Evolutionary conservation across 768 basidiomycete genomes (phyloP).

Genomic region (Rhizopogon vesiculosus): DNA sequence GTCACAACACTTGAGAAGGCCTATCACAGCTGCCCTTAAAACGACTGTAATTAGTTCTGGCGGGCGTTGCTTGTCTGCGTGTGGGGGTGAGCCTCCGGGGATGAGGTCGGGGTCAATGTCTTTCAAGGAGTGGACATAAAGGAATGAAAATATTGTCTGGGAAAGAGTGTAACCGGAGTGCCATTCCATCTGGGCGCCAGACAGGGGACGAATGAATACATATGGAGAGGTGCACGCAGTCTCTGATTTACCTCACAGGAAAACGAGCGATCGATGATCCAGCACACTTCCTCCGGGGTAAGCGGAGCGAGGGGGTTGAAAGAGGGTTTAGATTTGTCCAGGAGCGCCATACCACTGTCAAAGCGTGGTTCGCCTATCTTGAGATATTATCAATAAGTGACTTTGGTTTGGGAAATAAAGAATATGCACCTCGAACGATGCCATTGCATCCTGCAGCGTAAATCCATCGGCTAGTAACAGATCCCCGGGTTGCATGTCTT

Average conservation of each 20-base stretch:
- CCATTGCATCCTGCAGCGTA: slow-evolving; percentile 87
- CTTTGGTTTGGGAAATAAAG: neutral
- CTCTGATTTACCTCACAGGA: slow-evolving; percentile 65
- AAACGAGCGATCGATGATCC: slow-evolving; percentile 77
- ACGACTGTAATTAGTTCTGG: slow-evolving; percentile 63
- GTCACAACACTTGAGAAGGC: slow-evolving; percentile 77
- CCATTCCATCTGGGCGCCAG: slow-evolving; percentile 69
- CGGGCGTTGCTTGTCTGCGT: slow-evolving; percentile 44
- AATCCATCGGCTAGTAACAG: slow-evolving; percentile 68
- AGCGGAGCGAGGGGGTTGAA: slow-evolving; percentile 66
- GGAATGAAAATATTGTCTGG: slow-evolving; percentile 78
- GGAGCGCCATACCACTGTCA: slow-evolving; percentile 67
- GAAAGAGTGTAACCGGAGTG: slow-evolving; percentile 81
- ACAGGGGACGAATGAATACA: slow-evolving; percentile 11
- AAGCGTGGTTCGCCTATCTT: slow-evolving; percentile 90
- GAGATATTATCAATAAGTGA: neutral
- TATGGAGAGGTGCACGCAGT: slow-evolving; percentile 3
- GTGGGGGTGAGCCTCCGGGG: slow-evolving; percentile 14
- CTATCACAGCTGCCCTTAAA: slow-evolving; percentile 61
- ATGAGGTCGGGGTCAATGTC: slow-evolving; percentile 57
- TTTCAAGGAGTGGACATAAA: slow-evolving; percentile 62
- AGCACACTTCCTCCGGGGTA: slow-evolving; percentile 79
- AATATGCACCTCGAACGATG: slow-evolving; percentile 72
- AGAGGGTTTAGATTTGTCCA: slow-evolving; percentile 35
- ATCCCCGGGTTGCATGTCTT: slow-evolving; percentile 60